Percentiles rank a stretch among this genome's conserved stretches.
Conservation (phyloP, 306 rosid genomes). For the Carpinus fangiana region DNA sequence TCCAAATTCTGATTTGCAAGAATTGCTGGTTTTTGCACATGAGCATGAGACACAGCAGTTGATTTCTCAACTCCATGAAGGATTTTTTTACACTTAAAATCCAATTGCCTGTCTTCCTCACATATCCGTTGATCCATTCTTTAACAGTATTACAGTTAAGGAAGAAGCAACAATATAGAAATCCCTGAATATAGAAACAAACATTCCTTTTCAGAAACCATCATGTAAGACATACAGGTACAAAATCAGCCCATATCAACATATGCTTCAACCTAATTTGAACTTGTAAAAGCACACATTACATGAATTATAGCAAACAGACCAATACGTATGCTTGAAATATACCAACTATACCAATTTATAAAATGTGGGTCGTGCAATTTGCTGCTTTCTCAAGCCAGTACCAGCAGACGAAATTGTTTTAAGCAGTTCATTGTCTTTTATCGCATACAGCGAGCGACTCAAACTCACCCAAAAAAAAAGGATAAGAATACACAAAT, state of each 20-base stretch:
- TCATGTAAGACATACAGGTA: too few species aligned
- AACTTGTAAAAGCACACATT: background rate
- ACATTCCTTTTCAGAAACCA: too few species aligned
- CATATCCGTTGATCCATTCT: constrained; percentile 38
- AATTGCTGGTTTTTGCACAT: background rate
- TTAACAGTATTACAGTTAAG: constrained; percentile 4
- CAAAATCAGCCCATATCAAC: background rate
- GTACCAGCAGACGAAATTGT: too few species aligned
- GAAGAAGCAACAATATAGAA: background rate
- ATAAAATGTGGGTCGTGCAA: too few species aligned
- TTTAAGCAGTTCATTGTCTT: too few species aligned
- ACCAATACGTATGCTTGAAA: too few species aligned
- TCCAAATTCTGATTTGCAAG: constrained; percentile 6
- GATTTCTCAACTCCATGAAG: constrained; percentile 29
- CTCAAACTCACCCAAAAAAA: too few species aligned
- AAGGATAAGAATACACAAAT: background rate
- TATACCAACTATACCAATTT: too few species aligned
- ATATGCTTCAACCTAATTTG: background rate
- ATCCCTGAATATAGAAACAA: too few species aligned
- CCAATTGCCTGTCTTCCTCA: constrained; percentile 17
- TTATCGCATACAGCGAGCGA: too few species aligned
- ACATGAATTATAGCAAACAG: background rate
- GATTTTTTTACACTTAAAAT: constrained; percentile 24
- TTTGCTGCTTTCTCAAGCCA: too few species aligned
- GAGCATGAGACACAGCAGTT: constrained; percentile 6